Base-by-base conservation (phyloP, 345 rosid genomes). In the Dipteronia dyeriana region DNA sequence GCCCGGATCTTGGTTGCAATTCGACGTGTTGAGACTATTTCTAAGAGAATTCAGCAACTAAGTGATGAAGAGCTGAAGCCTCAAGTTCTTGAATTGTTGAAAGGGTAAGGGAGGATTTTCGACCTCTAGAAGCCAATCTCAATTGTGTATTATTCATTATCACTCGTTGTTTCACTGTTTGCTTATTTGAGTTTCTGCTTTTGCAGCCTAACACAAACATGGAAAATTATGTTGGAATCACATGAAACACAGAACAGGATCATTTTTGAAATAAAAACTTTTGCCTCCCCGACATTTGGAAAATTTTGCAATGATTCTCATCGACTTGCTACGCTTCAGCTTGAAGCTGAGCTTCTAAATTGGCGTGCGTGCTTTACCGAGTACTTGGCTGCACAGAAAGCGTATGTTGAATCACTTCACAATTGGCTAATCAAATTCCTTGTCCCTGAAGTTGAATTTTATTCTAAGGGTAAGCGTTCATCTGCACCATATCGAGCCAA, bases 221-320 rank as follows among this genome's bases (percentile, higher is more conserved):
- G 96, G 96, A 87, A 85, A 86, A 83, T 84, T 67, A 88, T 88
- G 92, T 61, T 84, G 68, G 96, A 91, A 78, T 86, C 88, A 71
- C 96, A 91, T 75, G 96, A 91, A 82, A 88, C 87, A 70, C 96
- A 91, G 85, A 90, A 84, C 77, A 90, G 84, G 76, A 90, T 90
- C 77, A 79, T 90, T 60, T 75, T 53, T 4, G 90, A 91, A 85
- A 93, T 91, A n/a, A 89, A 87, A 71, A 75, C 81, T 41, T 91
- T 87, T 75, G 87, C 82, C 29, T 85, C 89, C 66, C 86, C 90
- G 0, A 7, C 85, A 12, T 79, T 57, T 76, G 96, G 90, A 57
- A 88, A 88, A 68, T 90, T 90, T 85, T 80, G 88, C 88, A 88
- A 87, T 29, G 89, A 88, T 68, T 90, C 90, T 45, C 93, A 90